Evolutionary conservation across 2,329 filamentous ascomycete species (phyloP), one percentile per base, ranked within the genome.

Genomic region (Aspergillus sp.): DNA sequence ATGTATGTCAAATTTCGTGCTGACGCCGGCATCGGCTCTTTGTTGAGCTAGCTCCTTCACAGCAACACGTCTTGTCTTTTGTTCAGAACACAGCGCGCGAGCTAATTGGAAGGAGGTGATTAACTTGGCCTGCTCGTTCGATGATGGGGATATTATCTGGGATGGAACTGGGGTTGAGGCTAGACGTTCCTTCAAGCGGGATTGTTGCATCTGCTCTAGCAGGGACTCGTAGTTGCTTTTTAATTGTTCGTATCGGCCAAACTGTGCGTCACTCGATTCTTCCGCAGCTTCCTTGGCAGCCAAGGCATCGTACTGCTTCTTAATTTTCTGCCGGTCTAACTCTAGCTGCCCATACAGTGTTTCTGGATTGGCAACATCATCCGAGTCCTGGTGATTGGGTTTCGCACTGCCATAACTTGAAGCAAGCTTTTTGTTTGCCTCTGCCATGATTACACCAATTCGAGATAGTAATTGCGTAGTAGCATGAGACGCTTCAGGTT

Each of bases 341-440:
- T 80, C 77, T 15, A 79, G 61, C 54, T 77, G 75, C 47, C 75
- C 71, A 41, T 73, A 73, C 9, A 79, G 63, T 3, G 73, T 69
- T 51, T 77, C 71, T 1, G 77, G 75, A 55, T 79, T 77, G 9
- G 70, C 67, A n/a, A 75, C 68, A 48, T 76, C 74, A 48, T 73
- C 74, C 7, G 72, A 70, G 44, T 72, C 72, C 54, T 81, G 80
- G 15, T 91, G 79, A 55, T 88, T 84, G 15, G 85, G 81, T 50
- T 84, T 84, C 3, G 87, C 87, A 69, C 90, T 89, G 24, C 82
- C 82, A 51, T 79, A 79, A 48, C 74, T 73, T 19, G 73, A 67
- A 2, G 89, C 85, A 11, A 93, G 79, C 61, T 88, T 86, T 65
- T 87, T 84, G 61, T 91, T 86, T 64, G 90, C 90, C 57, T 91